These are phyloP conservation scores for Dendrobium huoshanense DNA, from an alignment of 106 monocot genomes.

Conservation along the genomic window DNA sequence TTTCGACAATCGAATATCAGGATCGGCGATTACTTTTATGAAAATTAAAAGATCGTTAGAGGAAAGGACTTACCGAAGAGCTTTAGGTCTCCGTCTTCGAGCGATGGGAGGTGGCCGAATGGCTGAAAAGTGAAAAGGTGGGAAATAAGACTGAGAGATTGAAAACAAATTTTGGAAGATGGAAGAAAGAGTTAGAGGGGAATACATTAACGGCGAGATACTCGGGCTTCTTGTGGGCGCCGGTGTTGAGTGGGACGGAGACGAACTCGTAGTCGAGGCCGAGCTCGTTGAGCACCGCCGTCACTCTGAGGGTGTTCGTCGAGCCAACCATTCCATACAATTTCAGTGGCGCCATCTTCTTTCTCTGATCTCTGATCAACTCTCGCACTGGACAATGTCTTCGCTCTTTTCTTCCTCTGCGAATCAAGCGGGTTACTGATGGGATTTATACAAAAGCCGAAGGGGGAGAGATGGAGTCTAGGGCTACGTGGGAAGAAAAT, in stretches of 20 bases:
- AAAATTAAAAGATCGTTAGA: not conserved
- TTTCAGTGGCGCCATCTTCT: conserved; percentile 12
- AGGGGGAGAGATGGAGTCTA: not conserved
- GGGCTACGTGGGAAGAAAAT: no score
- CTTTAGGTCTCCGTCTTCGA: conserved; percentile 43
- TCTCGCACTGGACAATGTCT: not conserved
- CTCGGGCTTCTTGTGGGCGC: conserved; percentile 47
- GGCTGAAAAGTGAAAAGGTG: conserved; percentile 24
- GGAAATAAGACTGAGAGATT: not conserved
- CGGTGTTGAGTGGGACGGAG: conserved; percentile 30
- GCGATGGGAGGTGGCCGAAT: conserved; percentile 40
- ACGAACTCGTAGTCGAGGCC: conserved; percentile 36
- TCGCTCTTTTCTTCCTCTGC: not conserved
- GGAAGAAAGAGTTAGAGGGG: not conserved
- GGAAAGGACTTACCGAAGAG: conserved; percentile 21
- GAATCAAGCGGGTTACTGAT: no score
- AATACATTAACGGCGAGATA: conserved; percentile 56
- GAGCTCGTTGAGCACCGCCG: conserved; percentile 34
- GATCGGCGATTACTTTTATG: not conserved
- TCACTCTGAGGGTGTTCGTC: conserved; percentile 18
- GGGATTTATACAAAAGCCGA: not conserved
- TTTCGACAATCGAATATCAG: not conserved
- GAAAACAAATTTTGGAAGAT: not conserved
- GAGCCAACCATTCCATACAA: conserved; percentile 25
- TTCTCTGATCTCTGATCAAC: not conserved